Percentiles rank a stretch among this genome's conserved stretches.
phyloP scores from a whole-genome alignment of 805 yeast species.

The Scheffersomyces lignosus region DNA sequence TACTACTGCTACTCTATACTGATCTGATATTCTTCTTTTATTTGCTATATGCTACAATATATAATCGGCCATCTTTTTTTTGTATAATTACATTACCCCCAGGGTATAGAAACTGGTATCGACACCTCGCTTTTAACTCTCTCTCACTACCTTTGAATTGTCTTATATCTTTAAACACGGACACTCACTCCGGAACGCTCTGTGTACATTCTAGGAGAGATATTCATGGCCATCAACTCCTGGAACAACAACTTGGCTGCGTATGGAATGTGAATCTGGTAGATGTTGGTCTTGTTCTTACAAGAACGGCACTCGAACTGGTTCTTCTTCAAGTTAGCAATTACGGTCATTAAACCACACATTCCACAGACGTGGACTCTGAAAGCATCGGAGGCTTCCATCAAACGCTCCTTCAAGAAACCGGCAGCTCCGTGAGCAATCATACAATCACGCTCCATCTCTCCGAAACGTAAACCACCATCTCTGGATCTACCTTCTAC shows the following conservation, averaged over 20 bases:
- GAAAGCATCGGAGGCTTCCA: constrained; percentile 99
- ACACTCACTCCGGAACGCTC: constrained; percentile 69
- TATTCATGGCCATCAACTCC: constrained; percentile 99
- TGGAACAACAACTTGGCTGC: constrained; percentile 98
- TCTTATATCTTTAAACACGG: constrained; percentile 26
- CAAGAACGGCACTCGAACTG: constrained; percentile 99
- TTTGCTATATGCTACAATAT: not conserved
- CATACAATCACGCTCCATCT: constrained; percentile 99
- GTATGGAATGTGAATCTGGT: constrained; percentile 96
- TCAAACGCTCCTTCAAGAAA: constrained; percentile 92
- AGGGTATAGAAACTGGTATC: constrained; percentile 5
- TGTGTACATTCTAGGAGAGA: constrained; percentile 95
- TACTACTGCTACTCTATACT: no score
- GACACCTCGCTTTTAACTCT: no score
- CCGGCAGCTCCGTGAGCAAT: constrained; percentile 99
- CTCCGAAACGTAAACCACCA: constrained; percentile 99
- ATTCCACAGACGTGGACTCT: constrained; percentile 97
- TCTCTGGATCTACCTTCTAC: constrained; percentile 99
- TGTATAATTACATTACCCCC: constrained; percentile 3
- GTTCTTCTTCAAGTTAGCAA: constrained; percentile 95
- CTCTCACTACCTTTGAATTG: no score
- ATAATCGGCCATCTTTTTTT: not conserved
- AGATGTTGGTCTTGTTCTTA: constrained; percentile 96
- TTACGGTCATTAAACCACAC: constrained; percentile 97
- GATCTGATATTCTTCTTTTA: no score